Evolutionary conservation across 169 alveolate species (phyloP), one percentile per base, ranked within the genome.

Genomic region (Eimeria mitis): DNA sequence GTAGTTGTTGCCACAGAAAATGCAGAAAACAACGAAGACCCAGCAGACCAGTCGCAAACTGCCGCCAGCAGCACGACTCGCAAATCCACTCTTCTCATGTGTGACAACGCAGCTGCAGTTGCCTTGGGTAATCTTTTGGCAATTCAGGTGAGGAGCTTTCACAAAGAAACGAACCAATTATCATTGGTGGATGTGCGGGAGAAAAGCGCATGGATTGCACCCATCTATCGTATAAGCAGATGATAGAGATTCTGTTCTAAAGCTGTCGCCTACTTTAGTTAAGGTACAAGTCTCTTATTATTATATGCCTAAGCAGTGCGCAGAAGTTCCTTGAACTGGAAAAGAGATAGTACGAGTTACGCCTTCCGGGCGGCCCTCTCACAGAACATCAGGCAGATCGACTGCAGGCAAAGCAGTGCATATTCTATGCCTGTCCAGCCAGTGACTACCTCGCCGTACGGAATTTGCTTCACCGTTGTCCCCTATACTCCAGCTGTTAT

Each of bases 71-170:
- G n/a, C 81, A 40, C 40, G 79, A 28, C 92, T 21, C 92, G 92
- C 59, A 87, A 87, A 65, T 63, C 92, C 28, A 87, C 92, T 34
- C 92, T 87, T 25, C 79, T 87, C 14, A 70, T 87, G 47, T 87
- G 92, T 40, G 92, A 87, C 92, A 87, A 87, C 68, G 83, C 92
- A 63, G 92, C 92, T 25, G 92, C 92, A 63, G 92, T 63, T 31
- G 92, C 92, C 63, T 47, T 87, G 71, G 92, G 92, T 6, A 87
- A 87, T 63, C 92, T 87, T 49, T 28, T 87, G 59, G 92, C 92
- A 44, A 87, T 87, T 42, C 92, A 87, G 92, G 92, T 87, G 63
- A 34, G 92, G 7, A n/a, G 31, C 28, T 0, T 79, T 49, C 21
- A 79, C 14, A 19, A 0, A 49, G 40, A 14, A 11, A 44, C 13